Conservation (phyloP, 2,329 filamentous ascomycete genomes). For the Trichoderma atrobrunneum region DNA sequence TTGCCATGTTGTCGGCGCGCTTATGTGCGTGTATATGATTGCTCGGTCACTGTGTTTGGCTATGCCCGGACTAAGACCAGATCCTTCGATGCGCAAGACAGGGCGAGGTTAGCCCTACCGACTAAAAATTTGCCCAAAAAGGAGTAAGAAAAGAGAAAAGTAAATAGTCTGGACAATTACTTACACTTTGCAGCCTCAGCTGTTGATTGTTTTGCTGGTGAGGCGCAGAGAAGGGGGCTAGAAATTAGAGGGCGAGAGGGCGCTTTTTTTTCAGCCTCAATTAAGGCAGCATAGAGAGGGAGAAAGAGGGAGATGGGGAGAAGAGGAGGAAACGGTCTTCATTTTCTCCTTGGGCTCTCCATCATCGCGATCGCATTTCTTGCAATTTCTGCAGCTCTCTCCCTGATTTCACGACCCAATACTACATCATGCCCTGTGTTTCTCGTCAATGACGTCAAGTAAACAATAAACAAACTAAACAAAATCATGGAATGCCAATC, state of each 20-base stretch:
- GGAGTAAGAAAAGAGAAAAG: neutral
- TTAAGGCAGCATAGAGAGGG: neutral
- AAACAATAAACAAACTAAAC: conserved; percentile 6
- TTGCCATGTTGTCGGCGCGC: conserved; percentile 37
- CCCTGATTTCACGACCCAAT: neutral
- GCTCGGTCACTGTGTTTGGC: neutral
- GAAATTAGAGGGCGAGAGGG: neutral
- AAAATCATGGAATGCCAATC: neutral
- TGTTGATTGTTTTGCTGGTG: neutral
- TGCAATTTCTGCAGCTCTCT: neutral
- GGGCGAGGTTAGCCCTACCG: neutral
- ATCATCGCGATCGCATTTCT: neutral
- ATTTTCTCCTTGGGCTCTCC: neutral
- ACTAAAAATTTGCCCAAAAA: neutral
- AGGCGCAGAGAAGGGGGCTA: neutral
- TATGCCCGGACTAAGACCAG: neutral
- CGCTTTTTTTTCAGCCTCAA: neutral
- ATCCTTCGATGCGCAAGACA: neutral
- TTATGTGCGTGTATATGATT: neutral
- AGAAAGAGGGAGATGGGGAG: neutral
- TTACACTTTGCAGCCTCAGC: neutral
- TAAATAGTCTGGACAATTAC: neutral
- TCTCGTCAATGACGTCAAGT: conserved; percentile 7
- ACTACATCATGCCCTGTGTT: neutral
- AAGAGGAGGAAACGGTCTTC: neutral